These are phyloP conservation scores for Mytilinidion resinicola DNA, from an alignment of 495 filamentous ascomycete genomes.

Conservation along the genomic window DNA sequence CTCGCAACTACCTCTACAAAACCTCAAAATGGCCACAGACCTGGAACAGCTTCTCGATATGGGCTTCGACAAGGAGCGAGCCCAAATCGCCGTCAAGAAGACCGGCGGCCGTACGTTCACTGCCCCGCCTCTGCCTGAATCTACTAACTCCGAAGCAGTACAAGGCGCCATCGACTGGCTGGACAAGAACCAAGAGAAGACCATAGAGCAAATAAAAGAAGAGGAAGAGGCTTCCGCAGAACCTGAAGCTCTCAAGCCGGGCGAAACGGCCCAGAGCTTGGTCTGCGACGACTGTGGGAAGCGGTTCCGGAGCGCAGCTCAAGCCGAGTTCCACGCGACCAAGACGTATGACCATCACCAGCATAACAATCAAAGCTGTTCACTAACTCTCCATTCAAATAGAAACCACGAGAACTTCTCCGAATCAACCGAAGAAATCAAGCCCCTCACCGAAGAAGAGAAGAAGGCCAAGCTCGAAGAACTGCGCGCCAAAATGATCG, in stretches of 20 bases:
- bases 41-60: conserved; percentile 82
- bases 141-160: conserved; percentile 46
- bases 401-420: conserved; percentile 85
- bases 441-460: conserved; percentile 80
- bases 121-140: neutral
- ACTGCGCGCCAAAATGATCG: conserved; percentile 63
- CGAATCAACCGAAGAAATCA: conserved; percentile 86
- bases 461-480: conserved; percentile 73
- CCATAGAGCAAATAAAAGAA: conserved; percentile 67
- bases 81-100: conserved; percentile 74
- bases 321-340: conserved; percentile 83
- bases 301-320: conserved; percentile 70
- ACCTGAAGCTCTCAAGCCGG: conserved; percentile 51
- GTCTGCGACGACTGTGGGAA: conserved; percentile 92
- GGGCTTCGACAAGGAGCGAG: conserved; percentile 82
- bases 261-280: conserved; percentile 57
- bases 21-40: conserved; percentile 42
- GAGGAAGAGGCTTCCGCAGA: conserved; percentile 51
- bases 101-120: conserved; percentile 59
- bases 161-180: conserved; percentile 91
- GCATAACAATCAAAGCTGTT: neutral
- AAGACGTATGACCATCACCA: conserved; percentile 54
- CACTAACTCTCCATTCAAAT: neutral
- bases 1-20: neutral
- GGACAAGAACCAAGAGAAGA: conserved; percentile 77